Conservation (phyloP, 768 basidiomycete species). For the Tylopilus intermedius region DNA sequence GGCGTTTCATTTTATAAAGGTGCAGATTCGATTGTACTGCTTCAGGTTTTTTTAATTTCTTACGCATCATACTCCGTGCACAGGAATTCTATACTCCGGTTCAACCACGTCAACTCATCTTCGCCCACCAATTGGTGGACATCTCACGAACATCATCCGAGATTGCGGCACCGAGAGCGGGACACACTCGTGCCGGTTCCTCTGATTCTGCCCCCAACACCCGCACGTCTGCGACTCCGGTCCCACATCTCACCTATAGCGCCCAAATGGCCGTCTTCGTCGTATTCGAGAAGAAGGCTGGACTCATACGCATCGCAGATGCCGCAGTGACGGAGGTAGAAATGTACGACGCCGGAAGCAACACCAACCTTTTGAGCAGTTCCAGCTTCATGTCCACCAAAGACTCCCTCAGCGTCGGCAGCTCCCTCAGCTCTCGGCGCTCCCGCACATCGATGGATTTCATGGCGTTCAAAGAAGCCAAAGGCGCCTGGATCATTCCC, state of each 20-base stretch:
- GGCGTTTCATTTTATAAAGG: conserved; percentile 80
- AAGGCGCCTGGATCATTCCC: conserved; percentile 26
- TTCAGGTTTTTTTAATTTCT: background rate
- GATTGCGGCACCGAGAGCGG: conserved; percentile 23
- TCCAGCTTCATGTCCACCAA: conserved; percentile 21
- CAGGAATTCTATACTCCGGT: conserved; percentile 84
- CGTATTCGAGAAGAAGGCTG: conserved; percentile 82
- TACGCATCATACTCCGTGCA: background rate
- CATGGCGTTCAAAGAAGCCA: conserved; percentile 36
- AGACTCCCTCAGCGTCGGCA: conserved; percentile 23
- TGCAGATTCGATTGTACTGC: background rate
- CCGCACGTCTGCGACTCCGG: conserved; percentile 21
- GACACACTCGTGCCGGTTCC: conserved; percentile 40
- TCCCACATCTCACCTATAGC: conserved; percentile 47
- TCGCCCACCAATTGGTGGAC: conserved; percentile 67
- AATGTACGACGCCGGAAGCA: conserved; percentile 38
- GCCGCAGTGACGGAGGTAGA: conserved; percentile 78
- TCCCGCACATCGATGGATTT: conserved; percentile 43
- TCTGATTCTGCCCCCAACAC: conserved; percentile 28
- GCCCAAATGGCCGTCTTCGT: conserved; percentile 77
- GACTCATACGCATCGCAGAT: conserved; percentile 76
- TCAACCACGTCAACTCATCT: conserved; percentile 58
- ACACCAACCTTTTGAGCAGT: conserved; percentile 4
- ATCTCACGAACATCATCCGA: conserved; percentile 42
- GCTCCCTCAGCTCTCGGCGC: conserved; percentile 27